Percentiles rank a stretch among this genome's conserved stretches.
Evolutionary conservation across 2,329 filamentous ascomycete species (phyloP).

Genomic region (Zymoseptoria pseudotritici): DNA sequence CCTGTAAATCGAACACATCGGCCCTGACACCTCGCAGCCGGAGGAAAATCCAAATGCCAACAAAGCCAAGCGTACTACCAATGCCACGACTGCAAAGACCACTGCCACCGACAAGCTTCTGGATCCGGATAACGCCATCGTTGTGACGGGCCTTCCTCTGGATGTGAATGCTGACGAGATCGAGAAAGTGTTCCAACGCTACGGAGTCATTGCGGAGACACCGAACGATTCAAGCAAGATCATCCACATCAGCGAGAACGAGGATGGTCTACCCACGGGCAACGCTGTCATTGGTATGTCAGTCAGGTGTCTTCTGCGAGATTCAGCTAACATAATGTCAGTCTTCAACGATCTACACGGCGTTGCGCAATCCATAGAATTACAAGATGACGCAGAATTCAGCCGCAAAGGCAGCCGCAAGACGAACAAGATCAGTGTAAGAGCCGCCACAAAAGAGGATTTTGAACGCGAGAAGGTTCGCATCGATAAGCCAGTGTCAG

Average conservation of each 20-base stretch:
- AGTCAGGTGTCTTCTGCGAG: background rate
- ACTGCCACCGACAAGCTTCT: conserved; percentile 18
- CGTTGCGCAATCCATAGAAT: conserved; percentile 75
- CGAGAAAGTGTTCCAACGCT: conserved; percentile 76
- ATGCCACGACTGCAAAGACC: background rate
- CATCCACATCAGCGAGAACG: conserved; percentile 87
- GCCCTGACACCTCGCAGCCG: background rate
- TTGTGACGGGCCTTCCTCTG: conserved; percentile 76
- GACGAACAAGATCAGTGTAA: conserved; percentile 40
- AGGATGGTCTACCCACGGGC: conserved; percentile 79
- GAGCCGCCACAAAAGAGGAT: background rate
- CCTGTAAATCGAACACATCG: too few species aligned
- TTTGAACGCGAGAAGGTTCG: background rate
- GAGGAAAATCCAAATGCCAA: conserved; percentile 2
- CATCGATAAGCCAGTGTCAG: background rate
- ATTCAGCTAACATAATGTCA: conserved; percentile 1
- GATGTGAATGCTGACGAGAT: conserved; percentile 78
- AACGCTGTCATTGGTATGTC: conserved; percentile 63
- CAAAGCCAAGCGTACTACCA: conserved; percentile 5
- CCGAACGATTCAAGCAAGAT: conserved; percentile 81
- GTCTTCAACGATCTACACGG: conserved; percentile 94
- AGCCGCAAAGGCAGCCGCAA: conserved; percentile 58
- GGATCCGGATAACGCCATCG: conserved; percentile 78
- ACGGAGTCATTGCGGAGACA: conserved; percentile 86
- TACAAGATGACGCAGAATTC: conserved; percentile 77